These are phyloP conservation scores for Suillus brevipes DNA, from an alignment of 768 basidiomycete species.

Conservation along the genomic window DNA sequence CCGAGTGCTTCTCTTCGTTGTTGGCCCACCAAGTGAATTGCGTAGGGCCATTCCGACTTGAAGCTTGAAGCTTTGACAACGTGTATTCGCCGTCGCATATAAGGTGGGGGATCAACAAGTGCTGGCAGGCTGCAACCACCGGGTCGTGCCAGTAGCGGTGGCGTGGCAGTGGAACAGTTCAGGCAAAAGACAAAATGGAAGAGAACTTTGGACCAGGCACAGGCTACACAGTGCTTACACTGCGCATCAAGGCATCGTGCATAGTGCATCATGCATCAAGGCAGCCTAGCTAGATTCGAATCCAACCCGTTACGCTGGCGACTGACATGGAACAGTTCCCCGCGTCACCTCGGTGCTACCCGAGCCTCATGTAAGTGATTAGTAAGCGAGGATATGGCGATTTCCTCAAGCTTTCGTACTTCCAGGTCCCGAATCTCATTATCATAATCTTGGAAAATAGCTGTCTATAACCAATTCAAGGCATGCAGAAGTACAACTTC, in stretches of 20 bases:
- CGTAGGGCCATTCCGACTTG: background rate
- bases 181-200: constrained; percentile 1
- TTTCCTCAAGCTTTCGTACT: background rate
- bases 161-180: background rate
- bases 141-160: background rate
- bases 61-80: background rate
- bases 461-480: background rate
- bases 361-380: background rate
- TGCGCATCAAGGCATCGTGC: background rate
- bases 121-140: background rate
- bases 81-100: background rate
- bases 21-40: background rate
- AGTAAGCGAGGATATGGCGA: background rate
- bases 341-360: background rate
- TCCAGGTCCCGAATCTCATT: background rate
- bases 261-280: background rate
- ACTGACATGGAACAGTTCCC: background rate
- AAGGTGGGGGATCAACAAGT: background rate
- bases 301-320: background rate
- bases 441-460: background rate
- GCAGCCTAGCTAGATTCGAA: background rate
- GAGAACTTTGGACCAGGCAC: background rate
- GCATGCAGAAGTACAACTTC: background rate
- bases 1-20: background rate
- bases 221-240: background rate